Base-by-base conservation (phyloP, 768 basidiomycete genomes). In the Kondoa malvinella region DNA sequence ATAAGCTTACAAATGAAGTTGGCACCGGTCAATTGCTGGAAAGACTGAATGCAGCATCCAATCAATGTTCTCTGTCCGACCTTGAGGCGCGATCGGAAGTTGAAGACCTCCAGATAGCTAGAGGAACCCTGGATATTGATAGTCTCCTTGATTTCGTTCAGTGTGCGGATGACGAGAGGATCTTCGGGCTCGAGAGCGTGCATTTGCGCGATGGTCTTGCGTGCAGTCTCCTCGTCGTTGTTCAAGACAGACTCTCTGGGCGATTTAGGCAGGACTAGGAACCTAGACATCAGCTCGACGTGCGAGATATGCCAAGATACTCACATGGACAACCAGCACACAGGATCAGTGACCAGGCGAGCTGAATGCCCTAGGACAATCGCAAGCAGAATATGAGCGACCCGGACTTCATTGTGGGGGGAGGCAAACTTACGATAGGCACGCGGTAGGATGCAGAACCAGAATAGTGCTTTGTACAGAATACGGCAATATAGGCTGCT, bases 11-110 rank as follows among this genome's bases (percentile, higher is more conserved):
- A 34, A 14, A 32, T 25, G 15, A 67, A 69, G 30, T 67, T 69
- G 17, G 67, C 68, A 3, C 68, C 68, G 29, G 68, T 69, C 4
- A 66, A 58, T 29, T 69, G 68, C 66, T 66, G 65, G 57, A 66
- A 69, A 27, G 67, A 59, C 59, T 69, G 68, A 3, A 69, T 57
- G 61, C 3, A 30, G 57, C 58, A 60, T 3, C 68, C 68, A 40
- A 67, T 67, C 3, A 69, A 26, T 17, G 68, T 69, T 14, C 68
- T 26, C 33, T 66, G 67, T 25, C 68, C 68, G 25, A 65, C 66
- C 62, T 69, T 57, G 2, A 69, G 27, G 1, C 62, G 34, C 16
- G 14, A 27, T 29, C 56, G 66, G 57, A 69, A 69, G 34, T 67
- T 67, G 66, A 69, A 69, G 68, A 65, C 66, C 26, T 69, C 66